A percentile compares a stretch with the other conserved stretches of the same genome.
Conservation (phyloP, 106 monocot genomes). For the Acorus calamus region DNA sequence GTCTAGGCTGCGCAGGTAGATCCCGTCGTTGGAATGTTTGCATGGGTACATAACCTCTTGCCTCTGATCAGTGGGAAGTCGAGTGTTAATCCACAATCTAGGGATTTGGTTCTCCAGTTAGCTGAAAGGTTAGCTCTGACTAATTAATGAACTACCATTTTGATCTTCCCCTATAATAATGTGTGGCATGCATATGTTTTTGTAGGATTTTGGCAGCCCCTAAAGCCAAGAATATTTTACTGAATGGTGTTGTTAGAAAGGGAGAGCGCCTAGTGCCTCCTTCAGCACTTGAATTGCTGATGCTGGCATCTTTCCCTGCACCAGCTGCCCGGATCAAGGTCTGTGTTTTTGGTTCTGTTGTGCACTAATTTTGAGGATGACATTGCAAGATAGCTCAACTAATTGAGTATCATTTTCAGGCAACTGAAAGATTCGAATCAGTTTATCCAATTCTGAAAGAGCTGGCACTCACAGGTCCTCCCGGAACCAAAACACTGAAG, state of each 20-base stretch:
- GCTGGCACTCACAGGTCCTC: conserved; percentile 72
- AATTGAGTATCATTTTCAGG: conserved; percentile 27
- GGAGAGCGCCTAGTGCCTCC: conserved; percentile 89
- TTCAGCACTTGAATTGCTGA: conserved; percentile 65
- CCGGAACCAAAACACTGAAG: conserved; percentile 79
- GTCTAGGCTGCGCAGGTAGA: no score
- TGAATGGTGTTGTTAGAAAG: conserved; percentile 87
- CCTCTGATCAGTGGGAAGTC: no score
- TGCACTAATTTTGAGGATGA: neutral
- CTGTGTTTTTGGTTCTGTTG: neutral
- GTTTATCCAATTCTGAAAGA: conserved; percentile 82
- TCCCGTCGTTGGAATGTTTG: no score
- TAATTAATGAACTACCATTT: no score
- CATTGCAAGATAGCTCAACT: no score
- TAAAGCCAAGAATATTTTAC: conserved; percentile 69
- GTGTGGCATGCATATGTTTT: no score
- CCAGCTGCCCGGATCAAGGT: conserved; percentile 73
- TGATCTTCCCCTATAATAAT: no score
- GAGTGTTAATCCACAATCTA: no score
- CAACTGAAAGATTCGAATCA: conserved; percentile 88
- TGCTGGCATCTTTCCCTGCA: conserved; percentile 64
- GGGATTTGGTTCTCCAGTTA: no score
- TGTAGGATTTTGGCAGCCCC: conserved; percentile 53
- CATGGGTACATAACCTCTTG: no score
- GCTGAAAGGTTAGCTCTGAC: no score